These are phyloP conservation scores for Globisporangium spiculum DNA, from an alignment of 352 stramenopile genomes.

Conservation along the genomic window DNA sequence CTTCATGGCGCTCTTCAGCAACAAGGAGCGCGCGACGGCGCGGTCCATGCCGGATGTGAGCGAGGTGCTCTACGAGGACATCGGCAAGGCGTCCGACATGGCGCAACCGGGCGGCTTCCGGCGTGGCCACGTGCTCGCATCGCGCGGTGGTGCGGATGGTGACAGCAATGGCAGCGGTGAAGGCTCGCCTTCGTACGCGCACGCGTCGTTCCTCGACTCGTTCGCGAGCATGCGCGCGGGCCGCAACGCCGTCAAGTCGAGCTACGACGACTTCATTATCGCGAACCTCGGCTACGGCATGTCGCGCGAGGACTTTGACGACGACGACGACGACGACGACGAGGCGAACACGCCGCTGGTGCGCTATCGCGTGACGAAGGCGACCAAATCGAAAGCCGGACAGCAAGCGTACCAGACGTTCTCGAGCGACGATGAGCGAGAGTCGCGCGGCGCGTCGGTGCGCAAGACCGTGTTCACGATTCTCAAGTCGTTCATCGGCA, in stretches of 20 bases:
- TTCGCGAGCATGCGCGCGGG: slow-evolving; percentile 16
- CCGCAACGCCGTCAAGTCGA: slow-evolving; percentile 35
- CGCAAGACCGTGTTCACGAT: slow-evolving; percentile 66
- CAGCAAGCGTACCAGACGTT: slow-evolving; percentile 17
- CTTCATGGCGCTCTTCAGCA: slow-evolving; percentile 60
- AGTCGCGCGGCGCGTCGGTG: slow-evolving; percentile 32
- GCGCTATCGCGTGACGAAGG: slow-evolving; percentile 11
- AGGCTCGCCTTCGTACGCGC: slow-evolving; percentile 33
- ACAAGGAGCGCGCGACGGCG: slow-evolving; percentile 37
- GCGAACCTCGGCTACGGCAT: slow-evolving; percentile 42
- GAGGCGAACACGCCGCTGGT: slow-evolving; percentile 42
- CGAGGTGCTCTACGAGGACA: slow-evolving; percentile 55
- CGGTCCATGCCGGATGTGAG: slow-evolving; percentile 54
- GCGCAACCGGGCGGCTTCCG: slow-evolving; percentile 50
- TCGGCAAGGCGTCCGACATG: slow-evolving; percentile 57
- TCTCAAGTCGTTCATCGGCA: slow-evolving; percentile 73
- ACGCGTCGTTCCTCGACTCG: slow-evolving; percentile 50
- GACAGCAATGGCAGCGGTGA: slow-evolving; percentile 24
- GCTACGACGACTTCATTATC: slow-evolving; percentile 56
- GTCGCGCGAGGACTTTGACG: slow-evolving; percentile 34
- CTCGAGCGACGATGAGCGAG: slow-evolving; percentile 11
- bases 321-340: slow-evolving; percentile 22
- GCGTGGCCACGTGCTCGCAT: slow-evolving; percentile 50
- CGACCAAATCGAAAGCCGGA: slow-evolving; percentile 22
- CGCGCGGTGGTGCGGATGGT: slow-evolving; percentile 22